These are phyloP conservation scores for Scutellaria galericulata DNA, from an alignment of 257 asterid species.

Conservation along the genomic window DNA sequence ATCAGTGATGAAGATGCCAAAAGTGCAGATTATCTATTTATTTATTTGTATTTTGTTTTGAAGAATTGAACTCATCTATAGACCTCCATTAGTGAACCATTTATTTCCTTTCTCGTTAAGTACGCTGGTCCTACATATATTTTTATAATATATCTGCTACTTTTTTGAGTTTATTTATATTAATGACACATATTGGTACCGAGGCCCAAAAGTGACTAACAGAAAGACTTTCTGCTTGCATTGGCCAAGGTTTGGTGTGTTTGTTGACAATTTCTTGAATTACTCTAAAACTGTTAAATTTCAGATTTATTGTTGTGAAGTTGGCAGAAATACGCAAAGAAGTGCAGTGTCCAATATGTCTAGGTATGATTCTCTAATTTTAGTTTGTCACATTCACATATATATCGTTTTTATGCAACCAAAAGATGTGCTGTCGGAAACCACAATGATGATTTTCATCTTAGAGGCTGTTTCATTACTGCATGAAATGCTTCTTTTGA, in stretches of 20 bases:
- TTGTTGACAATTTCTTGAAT: slow-evolving; percentile 16
- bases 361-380: slow-evolving; percentile 57
- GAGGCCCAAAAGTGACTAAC: slow-evolving; percentile 9
- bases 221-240: slow-evolving; percentile 7
- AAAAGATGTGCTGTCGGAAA: slow-evolving; percentile 10
- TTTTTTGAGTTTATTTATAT: not conserved
- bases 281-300: slow-evolving; percentile 30
- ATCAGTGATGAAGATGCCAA: slow-evolving; percentile 23
- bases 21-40: slow-evolving; percentile 4
- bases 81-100: slow-evolving; percentile 12
- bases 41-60: slow-evolving; percentile 16
- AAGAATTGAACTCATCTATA: slow-evolving; percentile 24
- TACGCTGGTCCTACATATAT: not conserved
- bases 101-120: slow-evolving; percentile 22
- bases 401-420: slow-evolving; percentile 9
- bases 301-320: slow-evolving; percentile 74
- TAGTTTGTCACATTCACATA: slow-evolving; percentile 24
- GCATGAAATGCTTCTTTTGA: slow-evolving; percentile 20
- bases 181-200: not conserved
- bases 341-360: slow-evolving; percentile 98
- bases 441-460: slow-evolving; percentile 27
- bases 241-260: slow-evolving; percentile 13
- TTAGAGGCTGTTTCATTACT: slow-evolving; percentile 30
- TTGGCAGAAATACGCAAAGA: slow-evolving; percentile 93
- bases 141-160: slow-evolving; percentile 13